phyloP scores from a whole-genome alignment of 306 rosid species.

The Cicer pinnatifidum region DNA sequence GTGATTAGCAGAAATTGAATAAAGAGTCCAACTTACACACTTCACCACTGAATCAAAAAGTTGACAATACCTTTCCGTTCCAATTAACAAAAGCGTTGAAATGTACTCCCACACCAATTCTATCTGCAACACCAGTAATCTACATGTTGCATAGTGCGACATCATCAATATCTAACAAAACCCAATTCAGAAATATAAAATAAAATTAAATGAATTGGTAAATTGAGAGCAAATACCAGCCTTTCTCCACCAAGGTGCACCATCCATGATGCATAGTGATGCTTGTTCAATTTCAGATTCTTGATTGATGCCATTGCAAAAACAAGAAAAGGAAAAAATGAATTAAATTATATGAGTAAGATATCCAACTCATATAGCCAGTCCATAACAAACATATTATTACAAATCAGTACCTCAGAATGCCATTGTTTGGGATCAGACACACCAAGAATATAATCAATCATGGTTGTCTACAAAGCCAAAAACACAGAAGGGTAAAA shows the following conservation, averaged over 20 bases:
- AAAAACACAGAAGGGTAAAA: constrained; percentile 33
- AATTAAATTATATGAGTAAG: background rate
- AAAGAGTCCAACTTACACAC: constrained; percentile 31
- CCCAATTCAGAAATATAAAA: background rate
- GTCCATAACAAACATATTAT: constrained; percentile 8
- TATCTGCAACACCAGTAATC: constrained; percentile 80
- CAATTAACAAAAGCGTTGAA: constrained; percentile 89
- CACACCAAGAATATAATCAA: constrained; percentile 60
- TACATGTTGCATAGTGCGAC: constrained; percentile 45
- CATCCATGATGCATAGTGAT: constrained; percentile 91
- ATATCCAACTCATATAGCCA: constrained; percentile 21
- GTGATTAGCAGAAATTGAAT: constrained; percentile 22
- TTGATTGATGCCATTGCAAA: constrained; percentile 44
- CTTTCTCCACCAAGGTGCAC: constrained; percentile 76
- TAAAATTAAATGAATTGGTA: background rate
- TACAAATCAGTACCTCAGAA: constrained; percentile 63
- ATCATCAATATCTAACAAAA: constrained; percentile 17
- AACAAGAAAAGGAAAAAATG: constrained; percentile 17
- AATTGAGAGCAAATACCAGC: constrained; percentile 58
- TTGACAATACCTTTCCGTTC: constrained; percentile 71
- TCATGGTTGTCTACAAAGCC: constrained; percentile 52
- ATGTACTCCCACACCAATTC: constrained; percentile 88
- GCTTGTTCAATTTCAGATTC: constrained; percentile 81
- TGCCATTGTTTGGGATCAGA: constrained; percentile 82
- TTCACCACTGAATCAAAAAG: constrained; percentile 24